phyloP scores from a whole-genome alignment of 2,329 filamentous ascomycete species.

The Paecilomyces sp. region DNA sequence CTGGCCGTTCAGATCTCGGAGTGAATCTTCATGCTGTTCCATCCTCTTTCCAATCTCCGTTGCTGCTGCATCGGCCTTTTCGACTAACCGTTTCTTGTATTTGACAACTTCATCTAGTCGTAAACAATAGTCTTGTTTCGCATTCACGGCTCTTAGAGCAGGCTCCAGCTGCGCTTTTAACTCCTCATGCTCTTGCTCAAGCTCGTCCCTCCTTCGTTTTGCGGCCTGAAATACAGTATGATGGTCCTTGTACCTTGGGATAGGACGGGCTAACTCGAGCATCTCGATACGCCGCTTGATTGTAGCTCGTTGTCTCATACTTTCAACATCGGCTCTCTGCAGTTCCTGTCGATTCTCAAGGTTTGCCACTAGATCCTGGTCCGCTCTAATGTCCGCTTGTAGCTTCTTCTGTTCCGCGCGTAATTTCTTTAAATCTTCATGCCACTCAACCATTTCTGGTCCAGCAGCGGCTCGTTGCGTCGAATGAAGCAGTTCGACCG shows the following conservation, averaged over 20 bases:
- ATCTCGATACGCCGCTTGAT: slow-evolving; percentile 58
- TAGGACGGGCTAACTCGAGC: slow-evolving; percentile 58
- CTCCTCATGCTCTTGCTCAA: slow-evolving; percentile 50
- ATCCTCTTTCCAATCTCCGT: slow-evolving; percentile 34
- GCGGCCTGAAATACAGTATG: slow-evolving; percentile 43
- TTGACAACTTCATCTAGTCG: slow-evolving; percentile 51
- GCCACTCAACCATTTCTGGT: slow-evolving; percentile 70
- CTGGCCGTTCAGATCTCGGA: slow-evolving; percentile 30
- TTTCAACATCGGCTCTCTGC: slow-evolving; percentile 75
- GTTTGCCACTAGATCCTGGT: slow-evolving; percentile 57
- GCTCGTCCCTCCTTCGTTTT: slow-evolving; percentile 50
- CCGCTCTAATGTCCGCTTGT: slow-evolving; percentile 50
- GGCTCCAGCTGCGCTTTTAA: slow-evolving; percentile 61
- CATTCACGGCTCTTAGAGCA: slow-evolving; percentile 59
- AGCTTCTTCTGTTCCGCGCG: slow-evolving; percentile 62
- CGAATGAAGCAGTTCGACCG: slow-evolving; percentile 73
- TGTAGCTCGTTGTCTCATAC: slow-evolving; percentile 66
- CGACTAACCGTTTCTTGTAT: slow-evolving; percentile 49
- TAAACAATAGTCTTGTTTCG: slow-evolving; percentile 59
- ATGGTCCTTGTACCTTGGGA: slow-evolving; percentile 57
- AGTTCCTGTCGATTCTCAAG: slow-evolving; percentile 67
- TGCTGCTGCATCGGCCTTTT: slow-evolving; percentile 45
- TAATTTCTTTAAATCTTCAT: slow-evolving; percentile 64
- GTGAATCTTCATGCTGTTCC: slow-evolving; percentile 29
- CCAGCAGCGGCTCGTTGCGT: slow-evolving; percentile 85